phyloP scores from a whole-genome alignment of 1,139 yeast species.

The Kodamaea alishanica region DNA sequence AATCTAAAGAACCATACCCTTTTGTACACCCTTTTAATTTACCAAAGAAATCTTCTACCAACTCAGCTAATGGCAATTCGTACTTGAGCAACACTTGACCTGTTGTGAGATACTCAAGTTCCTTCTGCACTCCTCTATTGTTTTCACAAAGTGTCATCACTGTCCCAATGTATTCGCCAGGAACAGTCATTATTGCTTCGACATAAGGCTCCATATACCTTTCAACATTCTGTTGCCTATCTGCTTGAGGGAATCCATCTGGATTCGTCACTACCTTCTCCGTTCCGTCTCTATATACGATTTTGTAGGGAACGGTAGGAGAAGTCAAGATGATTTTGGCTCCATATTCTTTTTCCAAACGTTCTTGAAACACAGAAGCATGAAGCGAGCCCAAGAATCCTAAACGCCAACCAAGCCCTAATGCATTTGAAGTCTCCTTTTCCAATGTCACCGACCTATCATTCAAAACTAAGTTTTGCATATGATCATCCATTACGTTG shows the following conservation, averaged over 20 bases:
- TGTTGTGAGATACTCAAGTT: conserved; percentile 69
- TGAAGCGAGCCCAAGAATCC: conserved; percentile 94
- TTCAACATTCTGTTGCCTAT: conserved; percentile 43
- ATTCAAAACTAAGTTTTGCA: conserved; percentile 81
- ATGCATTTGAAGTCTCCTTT: conserved; percentile 88
- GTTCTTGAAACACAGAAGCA: conserved; percentile 89
- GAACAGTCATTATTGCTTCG: conserved; percentile 86
- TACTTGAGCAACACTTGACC: conserved; percentile 82
- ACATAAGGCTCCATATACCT: conserved; percentile 83
- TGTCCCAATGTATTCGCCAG: conserved; percentile 81
- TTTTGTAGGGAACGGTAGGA: conserved; percentile 91
- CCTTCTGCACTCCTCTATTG: conserved; percentile 79
- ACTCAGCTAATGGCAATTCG: conserved; percentile 78
- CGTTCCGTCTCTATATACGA: conserved; percentile 60
- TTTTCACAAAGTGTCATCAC: conserved; percentile 84
- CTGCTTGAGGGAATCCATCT: conserved; percentile 77
- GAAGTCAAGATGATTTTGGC: conserved; percentile 89
- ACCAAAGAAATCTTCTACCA: conserved; percentile 94
- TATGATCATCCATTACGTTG: conserved; percentile 83
- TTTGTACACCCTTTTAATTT: conserved; percentile 83
- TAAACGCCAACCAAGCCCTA: conserved; percentile 96
- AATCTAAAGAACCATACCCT: conserved; percentile 93
- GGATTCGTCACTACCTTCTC: conserved; percentile 78
- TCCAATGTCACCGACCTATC: conserved; percentile 89
- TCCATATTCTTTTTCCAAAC: conserved; percentile 91